Percentiles rank a stretch among this genome's conserved stretches.
These are phyloP conservation scores for Cordyceps sp. DNA, from an alignment of 2,329 filamentous ascomycete genomes.

Conservation along the genomic window DNA sequence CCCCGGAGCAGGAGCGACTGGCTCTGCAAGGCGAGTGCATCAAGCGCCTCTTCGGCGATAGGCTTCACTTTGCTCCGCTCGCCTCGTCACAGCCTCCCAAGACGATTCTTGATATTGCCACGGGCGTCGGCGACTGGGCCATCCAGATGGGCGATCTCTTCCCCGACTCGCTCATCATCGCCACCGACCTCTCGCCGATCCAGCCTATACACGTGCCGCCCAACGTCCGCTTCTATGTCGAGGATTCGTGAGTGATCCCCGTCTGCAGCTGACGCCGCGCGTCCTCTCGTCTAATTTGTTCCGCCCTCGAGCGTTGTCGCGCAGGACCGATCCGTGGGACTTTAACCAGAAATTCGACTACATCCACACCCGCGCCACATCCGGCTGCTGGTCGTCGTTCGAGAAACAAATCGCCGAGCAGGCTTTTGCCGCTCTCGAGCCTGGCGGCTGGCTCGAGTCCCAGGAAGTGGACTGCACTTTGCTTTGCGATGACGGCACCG, in stretches of 20 bases:
- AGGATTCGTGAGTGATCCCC: conserved; percentile 42
- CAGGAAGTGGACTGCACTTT: conserved; percentile 26
- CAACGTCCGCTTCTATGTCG: conserved; percentile 62
- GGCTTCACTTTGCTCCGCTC: conserved; percentile 25
- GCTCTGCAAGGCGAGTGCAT: conserved; percentile 22
- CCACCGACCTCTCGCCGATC: conserved; percentile 51
- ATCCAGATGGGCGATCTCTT: conserved; percentile 50
- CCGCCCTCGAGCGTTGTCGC: too few species aligned
- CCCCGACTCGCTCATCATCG: conserved; percentile 39
- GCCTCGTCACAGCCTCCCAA: conserved; percentile 16
- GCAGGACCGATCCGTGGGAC: conserved; percentile 7
- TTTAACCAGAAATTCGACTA: conserved; percentile 25
- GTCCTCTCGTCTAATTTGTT: too few species aligned
- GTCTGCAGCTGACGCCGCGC: too few species aligned
- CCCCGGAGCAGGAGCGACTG: conserved; percentile 22
- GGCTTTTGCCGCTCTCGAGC: conserved; percentile 29
- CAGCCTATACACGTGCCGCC: conserved; percentile 49
- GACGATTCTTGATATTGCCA: conserved; percentile 25
- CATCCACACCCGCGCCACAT: conserved; percentile 32
- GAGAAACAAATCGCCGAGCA: conserved; percentile 31
- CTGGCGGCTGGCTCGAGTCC: conserved; percentile 38
- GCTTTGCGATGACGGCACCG: conserved; percentile 27
- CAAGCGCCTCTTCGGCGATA: conserved; percentile 20
- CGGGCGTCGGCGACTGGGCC: conserved; percentile 40
- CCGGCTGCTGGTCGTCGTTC: conserved; percentile 32